Evolutionary conservation across 306 rosid genomes (phyloP).

Genomic region (Ceratonia siliqua): DNA sequence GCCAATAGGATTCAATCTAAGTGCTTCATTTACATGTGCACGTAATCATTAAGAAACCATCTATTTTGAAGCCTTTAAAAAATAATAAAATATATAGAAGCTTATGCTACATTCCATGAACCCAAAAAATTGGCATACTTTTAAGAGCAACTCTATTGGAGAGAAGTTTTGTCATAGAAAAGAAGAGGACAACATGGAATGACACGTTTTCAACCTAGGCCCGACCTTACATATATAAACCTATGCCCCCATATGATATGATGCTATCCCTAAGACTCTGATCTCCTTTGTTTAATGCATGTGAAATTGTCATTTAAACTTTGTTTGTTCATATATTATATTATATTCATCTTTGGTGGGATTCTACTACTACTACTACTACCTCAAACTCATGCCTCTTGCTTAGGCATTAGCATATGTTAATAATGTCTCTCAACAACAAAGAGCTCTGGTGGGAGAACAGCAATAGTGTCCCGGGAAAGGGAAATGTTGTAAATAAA

Average conservation of each 20-base stretch:
- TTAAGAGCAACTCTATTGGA: conserved; percentile 23
- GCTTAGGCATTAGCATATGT: conserved; percentile 13
- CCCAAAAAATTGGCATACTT: conserved; percentile 19
- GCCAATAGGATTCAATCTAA: conserved; percentile 7
- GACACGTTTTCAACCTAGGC: conserved; percentile 38
- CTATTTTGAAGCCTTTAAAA: conserved; percentile 10
- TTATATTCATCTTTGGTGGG: conserved; percentile 31
- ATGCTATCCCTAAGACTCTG: background rate
- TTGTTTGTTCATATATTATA: background rate
- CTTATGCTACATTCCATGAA: conserved; percentile 39
- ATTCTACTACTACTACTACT: background rate
- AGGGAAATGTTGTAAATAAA: conserved; percentile 25
- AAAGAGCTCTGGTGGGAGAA: conserved; percentile 21
- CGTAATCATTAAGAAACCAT: conserved; percentile 32
- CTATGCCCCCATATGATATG: background rate
- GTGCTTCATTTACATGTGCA: conserved; percentile 36
- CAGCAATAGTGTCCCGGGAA: conserved; percentile 10
- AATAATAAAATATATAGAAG: background rate
- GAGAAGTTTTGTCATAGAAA: conserved; percentile 1
- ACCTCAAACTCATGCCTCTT: conserved; percentile 37
- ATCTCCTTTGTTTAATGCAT: conserved; percentile 15
- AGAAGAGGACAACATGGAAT: conserved; percentile 9
- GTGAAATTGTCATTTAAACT: background rate
- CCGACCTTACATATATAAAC: background rate
- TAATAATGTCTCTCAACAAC: conserved; percentile 22